Evolutionary conservation across 805 yeast species (phyloP).

Genomic region (Starmera quercuum): DNA sequence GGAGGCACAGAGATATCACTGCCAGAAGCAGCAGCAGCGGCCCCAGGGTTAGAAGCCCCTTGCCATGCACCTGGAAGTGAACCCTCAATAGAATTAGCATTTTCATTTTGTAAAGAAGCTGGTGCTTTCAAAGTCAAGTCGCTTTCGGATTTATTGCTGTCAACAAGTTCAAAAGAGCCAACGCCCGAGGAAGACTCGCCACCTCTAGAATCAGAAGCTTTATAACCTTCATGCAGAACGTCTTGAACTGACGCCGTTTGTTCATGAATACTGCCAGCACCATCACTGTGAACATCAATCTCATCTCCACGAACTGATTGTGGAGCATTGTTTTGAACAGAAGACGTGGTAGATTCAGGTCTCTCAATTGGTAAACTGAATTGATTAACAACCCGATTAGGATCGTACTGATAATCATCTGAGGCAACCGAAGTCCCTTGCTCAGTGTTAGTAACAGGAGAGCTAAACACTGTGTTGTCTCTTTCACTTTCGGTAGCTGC

Average conservation of each 20-base stretch:
- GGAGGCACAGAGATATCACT: conserved; percentile 7
- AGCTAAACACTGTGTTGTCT: conserved; percentile 18
- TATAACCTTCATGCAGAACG: conserved; percentile 21
- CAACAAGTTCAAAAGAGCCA: conserved; percentile 20
- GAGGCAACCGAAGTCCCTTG: conserved; percentile 18
- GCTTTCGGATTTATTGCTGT: conserved; percentile 11
- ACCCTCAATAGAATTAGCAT: conserved; percentile 16
- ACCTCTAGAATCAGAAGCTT: conserved; percentile 18
- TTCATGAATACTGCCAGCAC: conserved; percentile 13
- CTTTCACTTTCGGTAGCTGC: conserved; percentile 21
- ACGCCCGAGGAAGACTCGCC: conserved; percentile 12
- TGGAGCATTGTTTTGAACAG: conserved; percentile 89
- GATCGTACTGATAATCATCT: conserved; percentile 16
- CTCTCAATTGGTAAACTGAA: conserved; percentile 31
- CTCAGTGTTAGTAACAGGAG: conserved; percentile 17
- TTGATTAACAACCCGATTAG: conserved; percentile 10
- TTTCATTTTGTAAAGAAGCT: conserved; percentile 1
- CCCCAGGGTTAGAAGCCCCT: conserved; percentile 19
- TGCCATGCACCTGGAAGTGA: conserved; percentile 26
- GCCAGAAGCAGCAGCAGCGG: conserved; percentile 7
- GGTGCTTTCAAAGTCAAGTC: conserved; percentile 7
- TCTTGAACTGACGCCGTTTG: conserved; percentile 23
- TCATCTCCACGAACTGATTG: conserved; percentile 79
- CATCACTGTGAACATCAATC: conserved; percentile 20
- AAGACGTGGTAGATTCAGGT: conserved; percentile 79